Conservation (phyloP, 805 yeast species). For the Ogataea pini region DNA sequence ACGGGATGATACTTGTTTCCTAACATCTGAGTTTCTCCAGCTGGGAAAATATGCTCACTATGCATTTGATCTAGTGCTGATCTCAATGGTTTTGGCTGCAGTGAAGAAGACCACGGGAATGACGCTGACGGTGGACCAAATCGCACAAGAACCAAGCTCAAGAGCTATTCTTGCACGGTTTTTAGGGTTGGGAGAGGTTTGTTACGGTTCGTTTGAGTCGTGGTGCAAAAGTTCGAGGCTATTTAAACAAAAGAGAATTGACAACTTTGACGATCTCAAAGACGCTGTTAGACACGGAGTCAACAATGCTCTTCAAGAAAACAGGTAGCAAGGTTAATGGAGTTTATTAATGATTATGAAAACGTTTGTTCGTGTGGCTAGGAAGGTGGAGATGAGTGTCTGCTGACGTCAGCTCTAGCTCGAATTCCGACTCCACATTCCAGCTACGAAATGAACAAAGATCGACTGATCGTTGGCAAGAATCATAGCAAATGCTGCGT, state of each 20-base stretch:
- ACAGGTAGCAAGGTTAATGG: not conserved
- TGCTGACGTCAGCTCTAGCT: no score
- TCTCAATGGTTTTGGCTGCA: conserved; percentile 84
- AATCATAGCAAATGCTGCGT: no score
- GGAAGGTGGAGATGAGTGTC: not conserved
- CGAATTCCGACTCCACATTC: not conserved
- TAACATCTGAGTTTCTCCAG: conserved; percentile 32
- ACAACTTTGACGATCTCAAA: conserved; percentile 30
- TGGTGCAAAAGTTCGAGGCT: conserved; percentile 49
- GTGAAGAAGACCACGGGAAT: conserved; percentile 82
- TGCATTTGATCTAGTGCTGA: conserved; percentile 72
- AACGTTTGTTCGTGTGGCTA: not conserved
- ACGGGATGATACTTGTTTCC: not conserved
- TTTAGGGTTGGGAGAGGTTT: conserved; percentile 59
- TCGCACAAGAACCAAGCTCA: conserved; percentile 49
- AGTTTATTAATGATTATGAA: not conserved
- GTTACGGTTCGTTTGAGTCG: conserved; percentile 51
- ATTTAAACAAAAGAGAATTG: conserved; percentile 43
- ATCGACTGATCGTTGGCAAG: not conserved
- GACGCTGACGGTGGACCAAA: conserved; percentile 28
- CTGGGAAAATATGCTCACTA: conserved; percentile 69
- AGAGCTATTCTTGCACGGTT: conserved; percentile 47
- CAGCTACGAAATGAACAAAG: not conserved
- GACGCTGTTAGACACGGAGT: conserved; percentile 33
- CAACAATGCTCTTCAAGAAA: conserved; percentile 28